A percentile compares a stretch with the other conserved stretches of the same genome.
Conservation (phyloP, 495 filamentous ascomycete species). For the Hypomontagnella submonticulosa region DNA sequence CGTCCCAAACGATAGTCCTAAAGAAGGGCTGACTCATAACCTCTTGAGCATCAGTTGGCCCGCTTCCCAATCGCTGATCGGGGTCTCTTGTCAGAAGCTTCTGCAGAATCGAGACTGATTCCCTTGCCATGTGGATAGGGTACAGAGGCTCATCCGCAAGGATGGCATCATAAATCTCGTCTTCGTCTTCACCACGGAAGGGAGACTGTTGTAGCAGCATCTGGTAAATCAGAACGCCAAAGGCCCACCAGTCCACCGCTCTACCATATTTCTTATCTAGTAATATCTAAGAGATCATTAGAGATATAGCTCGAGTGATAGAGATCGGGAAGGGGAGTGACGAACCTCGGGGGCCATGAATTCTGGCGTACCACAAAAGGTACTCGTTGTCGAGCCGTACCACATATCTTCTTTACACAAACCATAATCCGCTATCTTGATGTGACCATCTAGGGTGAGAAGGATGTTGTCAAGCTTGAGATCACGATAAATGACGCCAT, state of each 20-base stretch:
- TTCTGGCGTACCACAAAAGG: constrained; percentile 98
- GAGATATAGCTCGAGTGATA: background rate
- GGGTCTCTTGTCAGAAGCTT: constrained; percentile 97
- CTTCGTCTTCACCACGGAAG: constrained; percentile 98
- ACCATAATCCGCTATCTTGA: constrained; percentile 99
- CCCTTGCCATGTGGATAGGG: constrained; percentile 98
- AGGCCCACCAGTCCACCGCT: constrained; percentile 99
- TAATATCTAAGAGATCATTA: constrained; percentile 73
- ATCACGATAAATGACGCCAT: constrained; percentile 99
- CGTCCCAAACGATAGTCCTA: constrained; percentile 97
- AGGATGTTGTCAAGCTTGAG: constrained; percentile 99
- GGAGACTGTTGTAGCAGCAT: constrained; percentile 99
- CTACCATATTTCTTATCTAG: constrained; percentile 98
- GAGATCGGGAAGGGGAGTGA: constrained; percentile 9
- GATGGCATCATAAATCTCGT: constrained; percentile 99
- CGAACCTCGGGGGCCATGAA: constrained; percentile 99
- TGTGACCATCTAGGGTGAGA: constrained; percentile 93
- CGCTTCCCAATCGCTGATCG: constrained; percentile 89
- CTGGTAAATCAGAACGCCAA: constrained; percentile 98
- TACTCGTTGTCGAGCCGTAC: constrained; percentile 96
- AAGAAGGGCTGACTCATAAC: constrained; percentile 99
- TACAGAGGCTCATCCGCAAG: constrained; percentile 97
- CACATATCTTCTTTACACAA: constrained; percentile 99
- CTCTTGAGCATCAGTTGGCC: constrained; percentile 97
- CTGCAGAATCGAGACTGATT: constrained; percentile 97